Base-by-base conservation (phyloP, 1,284 basidiomycete genomes). In the Ceratobasidium sp. region DNA sequence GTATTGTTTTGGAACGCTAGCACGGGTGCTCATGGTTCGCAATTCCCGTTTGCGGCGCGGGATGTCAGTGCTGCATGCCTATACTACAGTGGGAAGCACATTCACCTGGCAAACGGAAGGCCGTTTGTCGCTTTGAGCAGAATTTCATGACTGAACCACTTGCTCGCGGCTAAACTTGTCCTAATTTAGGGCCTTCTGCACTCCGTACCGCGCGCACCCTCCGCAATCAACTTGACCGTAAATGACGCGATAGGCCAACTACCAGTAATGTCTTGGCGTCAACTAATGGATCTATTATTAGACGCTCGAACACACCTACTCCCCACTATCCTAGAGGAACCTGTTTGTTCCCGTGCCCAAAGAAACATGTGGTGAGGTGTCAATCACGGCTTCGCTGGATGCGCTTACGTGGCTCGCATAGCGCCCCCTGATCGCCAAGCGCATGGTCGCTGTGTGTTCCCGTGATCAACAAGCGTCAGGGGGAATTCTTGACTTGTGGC, bases 271-370 rank as follows among this genome's bases (percentile, higher is more conserved):
- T 38, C 55, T 57, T 38, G 55, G 55, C 32, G 42, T 57, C 38
- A 57, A 13, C 13, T n/a, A 15, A 57, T 31, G 6, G 32, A 8
- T 32, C 47, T 62, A 62, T 62, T 62, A 34, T 49, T 31, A 25
- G 45, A 31, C 43, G 13, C 31, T 49, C 50, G 43, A 47, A 32
- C 35, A 35, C 34, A 12, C 25, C 29, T 22, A 20, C 7, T 32
- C 2, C 2, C 22, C 17, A 22, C 22, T 35, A n/a, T 29, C n/a
- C 20, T 49, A 4, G 27, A 25, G 13, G 43, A 50, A 49, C n/a
- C 45, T 7, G 45, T 7, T 47, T 6, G 31, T 35, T 47, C 32
- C 27, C 10, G 15, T 27, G n/a, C n/a, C 58, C 58, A 62, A 31
- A 27, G n/a, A 47, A 31, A 6, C 27, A 32, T 25, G 29, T 62